These are phyloP conservation scores for Lippia alba DNA, from an alignment of 305 asterid genomes.

Conservation along the genomic window DNA sequence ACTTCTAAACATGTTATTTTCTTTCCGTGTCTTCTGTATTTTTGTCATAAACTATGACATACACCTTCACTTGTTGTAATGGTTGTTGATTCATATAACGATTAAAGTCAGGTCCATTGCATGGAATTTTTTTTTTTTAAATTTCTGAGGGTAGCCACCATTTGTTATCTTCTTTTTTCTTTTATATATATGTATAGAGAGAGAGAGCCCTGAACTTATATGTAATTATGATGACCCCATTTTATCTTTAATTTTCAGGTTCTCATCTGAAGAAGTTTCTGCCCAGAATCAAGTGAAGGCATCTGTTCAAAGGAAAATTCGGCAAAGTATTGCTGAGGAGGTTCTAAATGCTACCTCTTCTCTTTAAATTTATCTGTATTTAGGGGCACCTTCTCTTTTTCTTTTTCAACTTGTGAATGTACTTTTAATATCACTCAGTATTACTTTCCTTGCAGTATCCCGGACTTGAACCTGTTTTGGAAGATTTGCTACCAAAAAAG, in stretches of 20 bases:
- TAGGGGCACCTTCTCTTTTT: neutral
- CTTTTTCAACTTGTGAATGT: slow-evolving; percentile 3
- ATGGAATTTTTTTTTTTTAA: neutral
- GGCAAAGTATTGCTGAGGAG: slow-evolving; percentile 96
- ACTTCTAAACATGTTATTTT: neutral
- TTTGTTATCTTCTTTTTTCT: neutral
- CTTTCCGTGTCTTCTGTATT: neutral
- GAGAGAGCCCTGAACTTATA: neutral
- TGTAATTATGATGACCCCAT: slow-evolving; percentile 24
- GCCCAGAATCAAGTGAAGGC: slow-evolving; percentile 99
- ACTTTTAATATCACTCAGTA: slow-evolving; percentile 12
- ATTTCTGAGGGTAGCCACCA: neutral
- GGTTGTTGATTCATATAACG: neutral
- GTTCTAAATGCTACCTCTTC: slow-evolving; percentile 43
- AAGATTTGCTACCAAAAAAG: slow-evolving; percentile 93
- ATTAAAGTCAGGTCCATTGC: slow-evolving; percentile 7
- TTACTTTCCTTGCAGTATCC: slow-evolving; percentile 70
- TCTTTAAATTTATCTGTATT: slow-evolving; percentile 22
- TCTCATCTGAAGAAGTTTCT: slow-evolving; percentile 93
- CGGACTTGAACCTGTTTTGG: slow-evolving; percentile 81
- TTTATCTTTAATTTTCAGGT: slow-evolving; percentile 51
- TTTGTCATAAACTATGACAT: neutral
- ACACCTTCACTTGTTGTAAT: neutral
- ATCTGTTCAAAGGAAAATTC: slow-evolving; percentile 90
- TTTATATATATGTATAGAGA: neutral